Conservation (phyloP, 2,329 filamentous ascomycete species). For the Penicillium concentricum region DNA sequence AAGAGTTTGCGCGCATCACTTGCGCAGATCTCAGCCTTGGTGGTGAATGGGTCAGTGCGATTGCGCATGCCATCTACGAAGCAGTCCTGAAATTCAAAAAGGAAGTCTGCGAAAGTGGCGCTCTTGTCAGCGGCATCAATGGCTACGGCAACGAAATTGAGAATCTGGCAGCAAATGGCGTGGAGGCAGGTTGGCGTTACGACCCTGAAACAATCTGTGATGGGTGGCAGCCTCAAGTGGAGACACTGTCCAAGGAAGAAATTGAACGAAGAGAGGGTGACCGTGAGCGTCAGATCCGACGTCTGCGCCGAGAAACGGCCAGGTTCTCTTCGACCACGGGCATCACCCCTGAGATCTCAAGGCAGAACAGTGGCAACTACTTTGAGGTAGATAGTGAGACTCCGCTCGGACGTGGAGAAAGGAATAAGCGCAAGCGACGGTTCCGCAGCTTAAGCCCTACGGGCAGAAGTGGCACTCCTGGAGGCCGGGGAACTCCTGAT, state of each 20-base stretch:
- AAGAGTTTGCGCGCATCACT: slow-evolving; percentile 87
- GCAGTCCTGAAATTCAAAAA: slow-evolving; percentile 90
- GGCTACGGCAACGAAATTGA: slow-evolving; percentile 71
- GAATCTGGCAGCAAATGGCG: slow-evolving; percentile 78
- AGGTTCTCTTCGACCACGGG: slow-evolving; percentile 84
- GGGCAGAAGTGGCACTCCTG: slow-evolving; percentile 65
- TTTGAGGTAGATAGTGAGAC: slow-evolving; percentile 66
- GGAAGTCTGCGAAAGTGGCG: slow-evolving; percentile 89
- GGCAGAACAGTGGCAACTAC: slow-evolving; percentile 50
- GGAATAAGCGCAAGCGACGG: slow-evolving; percentile 91
- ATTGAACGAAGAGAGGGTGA: slow-evolving; percentile 97
- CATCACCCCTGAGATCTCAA: slow-evolving; percentile 73
- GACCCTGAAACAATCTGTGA: slow-evolving; percentile 86
- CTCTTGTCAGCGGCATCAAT: slow-evolving; percentile 72
- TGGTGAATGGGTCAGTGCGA: slow-evolving; percentile 90
- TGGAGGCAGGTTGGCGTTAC: slow-evolving; percentile 93
- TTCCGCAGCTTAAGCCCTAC: slow-evolving; percentile 85
- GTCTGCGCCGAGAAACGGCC: slow-evolving; percentile 85
- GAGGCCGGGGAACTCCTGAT: slow-evolving; percentile 77
- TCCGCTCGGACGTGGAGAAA: slow-evolving; percentile 84
- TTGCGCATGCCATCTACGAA: slow-evolving; percentile 97
- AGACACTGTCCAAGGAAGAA: slow-evolving; percentile 84
- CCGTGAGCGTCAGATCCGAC: slow-evolving; percentile 82
- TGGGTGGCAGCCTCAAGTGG: slow-evolving; percentile 80
- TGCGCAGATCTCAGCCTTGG: slow-evolving; percentile 87